These are phyloP conservation scores for Erigeron canadensis DNA, from an alignment of 129 eudicot genomes.

Conservation along the genomic window DNA sequence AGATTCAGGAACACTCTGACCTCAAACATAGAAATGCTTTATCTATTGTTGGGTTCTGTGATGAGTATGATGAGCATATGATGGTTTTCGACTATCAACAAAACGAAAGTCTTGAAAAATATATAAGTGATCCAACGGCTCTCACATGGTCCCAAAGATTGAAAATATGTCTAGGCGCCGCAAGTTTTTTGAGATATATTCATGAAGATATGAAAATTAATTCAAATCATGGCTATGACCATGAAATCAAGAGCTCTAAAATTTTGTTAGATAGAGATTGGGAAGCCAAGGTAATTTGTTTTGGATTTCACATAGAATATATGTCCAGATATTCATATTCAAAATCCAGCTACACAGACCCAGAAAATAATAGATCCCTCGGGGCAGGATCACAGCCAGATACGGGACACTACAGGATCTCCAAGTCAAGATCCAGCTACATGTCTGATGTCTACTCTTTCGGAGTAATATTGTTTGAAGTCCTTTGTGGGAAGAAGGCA, in stretches of 20 bases:
- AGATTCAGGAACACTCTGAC: neutral
- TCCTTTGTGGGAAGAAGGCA: neutral
- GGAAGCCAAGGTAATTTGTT: slow-evolving; percentile 3
- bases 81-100: neutral
- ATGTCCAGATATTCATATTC: no score
- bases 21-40: neutral
- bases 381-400: no score
- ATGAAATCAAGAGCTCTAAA: neutral
- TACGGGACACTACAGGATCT: no score
- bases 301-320: neutral
- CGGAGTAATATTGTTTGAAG: slow-evolving; percentile 1
- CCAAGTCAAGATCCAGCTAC: no score
- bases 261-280: slow-evolving; percentile 7
- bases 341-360: neutral
- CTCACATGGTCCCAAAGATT: slow-evolving; percentile 23
- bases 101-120: neutral
- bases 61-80: neutral
- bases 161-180: slow-evolving; percentile 13
- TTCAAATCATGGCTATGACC: neutral
- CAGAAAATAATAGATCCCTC: neutral
- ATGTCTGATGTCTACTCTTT: neutral
- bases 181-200: neutral
- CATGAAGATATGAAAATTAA: neutral
- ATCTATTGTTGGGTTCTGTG: slow-evolving; percentile 14
- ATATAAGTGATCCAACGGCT: slow-evolving; percentile 2